These are phyloP conservation scores for Mitosporidium daphniae DNA, from an alignment of 371 early-diverging fungal species.

Conservation along the genomic window DNA sequence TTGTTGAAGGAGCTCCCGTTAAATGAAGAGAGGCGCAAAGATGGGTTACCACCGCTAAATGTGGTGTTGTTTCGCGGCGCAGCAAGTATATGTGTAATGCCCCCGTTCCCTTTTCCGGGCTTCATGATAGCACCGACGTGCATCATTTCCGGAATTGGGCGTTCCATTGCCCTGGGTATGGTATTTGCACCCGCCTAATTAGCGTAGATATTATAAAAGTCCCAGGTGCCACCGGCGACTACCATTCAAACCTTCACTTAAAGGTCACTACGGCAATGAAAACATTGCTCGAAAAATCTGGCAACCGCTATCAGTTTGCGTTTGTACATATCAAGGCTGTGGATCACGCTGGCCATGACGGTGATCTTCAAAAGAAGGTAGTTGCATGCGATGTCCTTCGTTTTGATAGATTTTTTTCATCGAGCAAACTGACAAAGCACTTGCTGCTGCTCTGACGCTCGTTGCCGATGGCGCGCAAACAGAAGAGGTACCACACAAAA, in stretches of 20 bases:
- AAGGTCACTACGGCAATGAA: background rate
- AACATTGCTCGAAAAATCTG: no score
- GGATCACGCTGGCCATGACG: conserved; percentile 15
- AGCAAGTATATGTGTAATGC: conserved; percentile 3
- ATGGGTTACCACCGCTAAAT: no score
- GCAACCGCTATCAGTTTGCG: conserved; percentile 10
- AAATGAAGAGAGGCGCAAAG: conserved; percentile 6
- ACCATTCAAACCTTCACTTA: conserved; percentile 6
- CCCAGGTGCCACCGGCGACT: conserved; percentile 14
- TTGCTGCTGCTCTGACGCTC: conserved; percentile 9
- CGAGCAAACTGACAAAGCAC: conserved; percentile 10
- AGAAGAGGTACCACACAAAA: conserved; percentile 1
- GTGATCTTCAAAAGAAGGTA: conserved; percentile 5
- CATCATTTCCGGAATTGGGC: conserved; percentile 14
- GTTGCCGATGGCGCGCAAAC: conserved; percentile 2
- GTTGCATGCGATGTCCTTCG: no score
- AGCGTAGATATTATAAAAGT: background rate
- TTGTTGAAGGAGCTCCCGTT: conserved; percentile 9
- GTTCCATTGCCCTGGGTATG: conserved; percentile 9
- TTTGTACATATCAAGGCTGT: conserved; percentile 16
- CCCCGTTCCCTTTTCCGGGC: conserved; percentile 3
- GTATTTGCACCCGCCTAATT: conserved; percentile 3
- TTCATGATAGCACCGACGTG: conserved; percentile 16
- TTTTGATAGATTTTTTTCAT: conserved; percentile 10
- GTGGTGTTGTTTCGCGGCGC: no score